A percentile compares a stretch with the other conserved stretches of the same genome.
Evolutionary conservation across 2,329 filamentous ascomycete species (phyloP).

Genomic region (Furcasterigmium furcatum): DNA sequence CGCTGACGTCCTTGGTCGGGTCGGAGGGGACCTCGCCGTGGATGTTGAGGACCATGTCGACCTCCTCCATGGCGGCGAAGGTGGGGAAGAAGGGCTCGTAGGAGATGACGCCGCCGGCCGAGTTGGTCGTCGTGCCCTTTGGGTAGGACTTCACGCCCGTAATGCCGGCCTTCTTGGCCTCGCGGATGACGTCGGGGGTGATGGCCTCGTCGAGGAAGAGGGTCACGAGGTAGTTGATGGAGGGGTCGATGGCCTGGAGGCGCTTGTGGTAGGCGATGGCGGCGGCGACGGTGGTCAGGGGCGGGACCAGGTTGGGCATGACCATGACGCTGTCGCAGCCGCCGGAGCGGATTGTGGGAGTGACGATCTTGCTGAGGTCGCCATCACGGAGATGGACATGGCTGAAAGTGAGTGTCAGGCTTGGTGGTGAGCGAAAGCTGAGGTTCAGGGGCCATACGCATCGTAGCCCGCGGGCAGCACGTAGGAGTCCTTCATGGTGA

Average conservation of each 20-base stretch:
- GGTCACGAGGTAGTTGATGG: slow-evolving; percentile 71
- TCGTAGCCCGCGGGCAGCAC: slow-evolving; percentile 1
- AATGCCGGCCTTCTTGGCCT: slow-evolving; percentile 71
- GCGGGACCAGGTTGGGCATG: slow-evolving; percentile 64
- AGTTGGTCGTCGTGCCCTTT: slow-evolving; percentile 61
- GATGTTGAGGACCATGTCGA: slow-evolving; percentile 84
- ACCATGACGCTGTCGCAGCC: slow-evolving; percentile 64
- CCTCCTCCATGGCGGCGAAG: slow-evolving; percentile 85
- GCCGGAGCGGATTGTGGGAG: slow-evolving; percentile 50
- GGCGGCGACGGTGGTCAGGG: slow-evolving; percentile 57
- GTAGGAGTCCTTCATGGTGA: slow-evolving; percentile 2
- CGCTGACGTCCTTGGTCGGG: slow-evolving; percentile 39
- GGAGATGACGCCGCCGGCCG: slow-evolving; percentile 64
- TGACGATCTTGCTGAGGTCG: slow-evolving; percentile 56
- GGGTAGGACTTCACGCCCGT: slow-evolving; percentile 56
- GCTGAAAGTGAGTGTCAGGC: slow-evolving; percentile 8
- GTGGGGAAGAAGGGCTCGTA: slow-evolving; percentile 72
- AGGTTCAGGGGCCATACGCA: not conserved
- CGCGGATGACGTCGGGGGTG: slow-evolving; percentile 65
- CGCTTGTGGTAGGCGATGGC: slow-evolving; percentile 64
- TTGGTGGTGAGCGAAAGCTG: not conserved
- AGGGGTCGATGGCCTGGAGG: slow-evolving; percentile 56
- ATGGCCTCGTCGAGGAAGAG: slow-evolving; percentile 63
- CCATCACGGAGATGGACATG: slow-evolving; percentile 71
- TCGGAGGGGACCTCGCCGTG: slow-evolving; percentile 74